phyloP scores from a whole-genome alignment of 352 stramenopile genomes.

The Pythium myriotylum region DNA sequence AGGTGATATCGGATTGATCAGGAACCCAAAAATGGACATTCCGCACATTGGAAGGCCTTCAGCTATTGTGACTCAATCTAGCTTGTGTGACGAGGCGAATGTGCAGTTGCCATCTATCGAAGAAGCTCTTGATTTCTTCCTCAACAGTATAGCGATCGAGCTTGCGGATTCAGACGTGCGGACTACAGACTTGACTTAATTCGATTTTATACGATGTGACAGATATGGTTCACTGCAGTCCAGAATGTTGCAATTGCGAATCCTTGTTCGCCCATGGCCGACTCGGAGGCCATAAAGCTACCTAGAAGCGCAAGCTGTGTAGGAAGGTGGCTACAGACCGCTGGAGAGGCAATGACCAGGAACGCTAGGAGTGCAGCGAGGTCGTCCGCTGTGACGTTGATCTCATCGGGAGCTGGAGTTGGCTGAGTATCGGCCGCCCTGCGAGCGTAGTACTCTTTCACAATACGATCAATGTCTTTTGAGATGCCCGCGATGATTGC shows the following conservation, averaged over 20 bases:
- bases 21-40: too few species aligned
- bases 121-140: slow-evolving; percentile 32
- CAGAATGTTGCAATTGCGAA: slow-evolving; percentile 61
- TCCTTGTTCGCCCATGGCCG: slow-evolving; percentile 39
- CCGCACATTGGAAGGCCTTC: too few species aligned
- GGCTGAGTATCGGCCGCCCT: slow-evolving; percentile 8
- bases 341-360: slow-evolving; percentile 47
- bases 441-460: slow-evolving; percentile 47
- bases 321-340: slow-evolving; percentile 46
- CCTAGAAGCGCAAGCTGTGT: slow-evolving; percentile 65
- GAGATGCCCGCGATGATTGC: slow-evolving; percentile 48
- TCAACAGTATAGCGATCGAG: slow-evolving; percentile 15
- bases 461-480: slow-evolving; percentile 41
- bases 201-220: slow-evolving; percentile 23
- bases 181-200: slow-evolving; percentile 1
- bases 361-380: slow-evolving; percentile 58
- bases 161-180: not conserved
- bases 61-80: too few species aligned
- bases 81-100: too few species aligned
- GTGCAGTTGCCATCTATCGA: slow-evolving; percentile 26
- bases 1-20: too few species aligned
- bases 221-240: slow-evolving; percentile 47
- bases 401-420: slow-evolving; percentile 13
- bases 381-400: slow-evolving; percentile 57
- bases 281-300: slow-evolving; percentile 46